phyloP scores from a whole-genome alignment of 441 rosid species.

The Arabidopsis lyrata region DNA sequence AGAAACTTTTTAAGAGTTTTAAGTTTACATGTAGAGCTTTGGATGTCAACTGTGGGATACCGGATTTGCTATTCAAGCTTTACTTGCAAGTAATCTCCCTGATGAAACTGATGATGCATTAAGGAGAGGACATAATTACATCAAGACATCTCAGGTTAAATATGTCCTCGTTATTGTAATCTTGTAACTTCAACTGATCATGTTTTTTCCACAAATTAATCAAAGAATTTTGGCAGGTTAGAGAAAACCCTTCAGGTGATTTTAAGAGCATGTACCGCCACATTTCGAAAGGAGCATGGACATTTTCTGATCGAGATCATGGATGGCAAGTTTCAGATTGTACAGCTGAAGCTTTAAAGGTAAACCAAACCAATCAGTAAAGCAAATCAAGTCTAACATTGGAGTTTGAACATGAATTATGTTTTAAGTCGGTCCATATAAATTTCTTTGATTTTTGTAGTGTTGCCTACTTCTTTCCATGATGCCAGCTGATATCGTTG shows the following conservation, averaged over 20 bases:
- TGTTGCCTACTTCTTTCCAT: conserved; percentile 73
- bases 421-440: neutral
- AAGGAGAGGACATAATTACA: neutral
- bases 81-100: neutral
- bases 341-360: conserved; percentile 67
- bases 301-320: conserved; percentile 65
- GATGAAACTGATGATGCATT: neutral
- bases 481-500: conserved; percentile 72
- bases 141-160: neutral
- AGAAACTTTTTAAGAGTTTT: neutral
- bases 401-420: neutral
- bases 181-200: neutral
- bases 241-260: conserved; percentile 62
- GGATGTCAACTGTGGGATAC: neutral
- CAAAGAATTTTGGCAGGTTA: conserved; percentile 44
- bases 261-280: conserved; percentile 65
- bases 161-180: neutral
- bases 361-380: conserved; percentile 6
- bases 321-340: conserved; percentile 80
- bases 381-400: neutral
- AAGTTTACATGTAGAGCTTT: neutral
- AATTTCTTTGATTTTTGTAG: conserved; percentile 42
- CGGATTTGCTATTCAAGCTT: neutral
- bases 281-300: conserved; percentile 64
- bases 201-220: neutral